A percentile compares a stretch with the other conserved stretches of the same genome.
Conservation (phyloP, 345 rosid genomes). For the Heritiera fomes region DNA sequence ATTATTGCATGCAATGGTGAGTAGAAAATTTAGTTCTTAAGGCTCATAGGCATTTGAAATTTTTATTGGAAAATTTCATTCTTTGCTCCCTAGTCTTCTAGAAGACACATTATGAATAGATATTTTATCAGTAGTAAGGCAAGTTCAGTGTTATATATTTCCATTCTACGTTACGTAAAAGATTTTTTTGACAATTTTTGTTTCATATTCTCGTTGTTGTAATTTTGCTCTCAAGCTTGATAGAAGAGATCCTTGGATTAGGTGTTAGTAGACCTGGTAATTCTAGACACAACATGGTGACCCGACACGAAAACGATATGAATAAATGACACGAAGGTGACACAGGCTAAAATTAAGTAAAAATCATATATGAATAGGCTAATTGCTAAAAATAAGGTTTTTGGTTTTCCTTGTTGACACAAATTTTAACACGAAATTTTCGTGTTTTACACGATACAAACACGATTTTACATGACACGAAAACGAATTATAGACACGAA, state of each 20-base stretch:
- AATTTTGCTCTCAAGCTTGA: neutral
- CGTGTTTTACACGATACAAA: too few species aligned
- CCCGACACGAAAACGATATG: too few species aligned
- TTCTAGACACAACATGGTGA: too few species aligned
- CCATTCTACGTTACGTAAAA: neutral
- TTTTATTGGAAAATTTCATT: conserved; percentile 1
- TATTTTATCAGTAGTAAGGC: neutral
- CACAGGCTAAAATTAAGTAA: too few species aligned
- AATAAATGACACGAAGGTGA: too few species aligned
- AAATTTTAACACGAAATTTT: too few species aligned
- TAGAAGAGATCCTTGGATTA: neutral
- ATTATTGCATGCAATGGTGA: neutral
- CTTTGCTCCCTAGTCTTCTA: neutral
- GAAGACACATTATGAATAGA: neutral
- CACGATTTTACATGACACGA: too few species aligned
- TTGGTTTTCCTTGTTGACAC: too few species aligned
- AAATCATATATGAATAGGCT: too few species aligned
- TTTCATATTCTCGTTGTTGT: neutral
- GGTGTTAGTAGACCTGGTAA: neutral
- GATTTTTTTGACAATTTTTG: neutral
- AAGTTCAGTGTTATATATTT: neutral
- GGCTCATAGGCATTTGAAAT: neutral
- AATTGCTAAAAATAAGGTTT: too few species aligned
- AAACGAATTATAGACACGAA: too few species aligned
- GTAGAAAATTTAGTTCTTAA: neutral